Percentiles rank a stretch among this genome's conserved stretches.
phyloP scores from a whole-genome alignment of 352 stramenopile species.

The Pythium guiyangense region DNA sequence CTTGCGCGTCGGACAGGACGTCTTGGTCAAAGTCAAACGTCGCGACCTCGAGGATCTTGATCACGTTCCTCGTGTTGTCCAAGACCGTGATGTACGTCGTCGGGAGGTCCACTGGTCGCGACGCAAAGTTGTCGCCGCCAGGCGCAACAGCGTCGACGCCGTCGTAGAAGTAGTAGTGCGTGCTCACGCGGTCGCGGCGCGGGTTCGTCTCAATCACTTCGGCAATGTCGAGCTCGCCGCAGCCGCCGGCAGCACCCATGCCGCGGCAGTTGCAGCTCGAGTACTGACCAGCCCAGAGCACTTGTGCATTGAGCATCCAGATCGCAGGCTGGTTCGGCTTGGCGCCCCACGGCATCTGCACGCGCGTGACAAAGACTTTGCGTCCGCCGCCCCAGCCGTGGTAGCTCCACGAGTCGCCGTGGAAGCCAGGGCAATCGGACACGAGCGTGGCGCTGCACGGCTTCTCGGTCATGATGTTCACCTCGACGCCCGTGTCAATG shows the following conservation, averaged over 20 bases:
- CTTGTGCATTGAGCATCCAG: conserved; percentile 50
- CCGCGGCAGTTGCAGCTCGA: conserved; percentile 27
- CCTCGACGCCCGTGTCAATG: no score
- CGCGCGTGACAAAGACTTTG: conserved; percentile 67
- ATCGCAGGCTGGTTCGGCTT: no score
- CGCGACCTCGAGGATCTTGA: conserved; percentile 62
- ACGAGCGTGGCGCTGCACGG: no score
- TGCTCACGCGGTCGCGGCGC: conserved; percentile 10
- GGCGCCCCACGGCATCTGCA: conserved; percentile 38
- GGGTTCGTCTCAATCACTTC: conserved; percentile 20
- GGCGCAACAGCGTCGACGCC: conserved; percentile 13
- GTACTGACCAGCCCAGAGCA: conserved; percentile 13
- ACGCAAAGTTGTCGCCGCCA: conserved; percentile 29
- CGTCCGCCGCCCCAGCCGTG: conserved; percentile 53
- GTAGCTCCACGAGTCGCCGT: conserved; percentile 38
- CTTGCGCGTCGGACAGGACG: conserved; percentile 12
- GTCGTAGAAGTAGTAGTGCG: conserved; percentile 31
- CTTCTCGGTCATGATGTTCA: no score
- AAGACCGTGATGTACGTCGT: conserved; percentile 65
- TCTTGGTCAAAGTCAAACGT: conserved; percentile 41
- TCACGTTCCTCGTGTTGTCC: conserved; percentile 33
- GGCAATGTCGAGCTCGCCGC: conserved; percentile 23
- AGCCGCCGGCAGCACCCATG: conserved; percentile 15
- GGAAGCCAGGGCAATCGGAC: conserved; percentile 30
- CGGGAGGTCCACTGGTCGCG: conserved; percentile 17